Evolutionary conservation across 805 yeast species (phyloP), one percentile per base, ranked within the genome.

Genomic region (Starmerella stigmatis): DNA sequence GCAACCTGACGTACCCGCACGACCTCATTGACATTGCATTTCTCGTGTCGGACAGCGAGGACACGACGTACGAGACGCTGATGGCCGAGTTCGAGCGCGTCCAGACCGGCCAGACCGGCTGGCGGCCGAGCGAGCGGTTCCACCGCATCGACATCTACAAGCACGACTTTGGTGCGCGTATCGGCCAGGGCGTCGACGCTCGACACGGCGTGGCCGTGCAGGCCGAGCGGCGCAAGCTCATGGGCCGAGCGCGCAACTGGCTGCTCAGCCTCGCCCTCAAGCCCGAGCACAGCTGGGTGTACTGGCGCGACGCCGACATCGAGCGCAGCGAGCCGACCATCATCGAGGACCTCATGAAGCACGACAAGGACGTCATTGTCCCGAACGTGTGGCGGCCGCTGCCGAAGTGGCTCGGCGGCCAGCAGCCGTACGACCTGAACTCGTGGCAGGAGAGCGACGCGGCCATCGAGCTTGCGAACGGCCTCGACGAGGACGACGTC

Each of bases 271-370:
- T 81, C 6, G 94, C 95, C 1, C 64, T 89, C 41, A 80, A 79
- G 61, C 96, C 97, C 1, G 79, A 89, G 61, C 97, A 89, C 61
- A 78, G 94, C 7, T 86, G 88, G 82, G 96, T 89, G 7, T 86
- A 88, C 63, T 89, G 97, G 97, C 72, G 97, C 64, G 97, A 89
- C 67, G 95, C 92, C 11, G 97, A 89, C 64, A 94, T 89, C n/a
- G 95, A 88, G 61, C 79, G 88, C 0, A 77, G 81, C 25, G 94
- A 96, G 4, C 72, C 79, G 1, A 79, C 95, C 1, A 76, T 88
- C 49, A 64, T 88, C 50, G 95, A 88, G 64, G 96, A 88, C 64
- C 68, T 88, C 56, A 89, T 89, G 96, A 82, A 76, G 57, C 95
- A 86, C 63, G 78, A 81, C 61, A 76, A 75, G 60, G 97, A 89